Percentiles rank a stretch among this genome's conserved stretches.
Evolutionary conservation across 2,329 filamentous ascomycete genomes (phyloP).

Genomic region (Aspergillus sp.): DNA sequence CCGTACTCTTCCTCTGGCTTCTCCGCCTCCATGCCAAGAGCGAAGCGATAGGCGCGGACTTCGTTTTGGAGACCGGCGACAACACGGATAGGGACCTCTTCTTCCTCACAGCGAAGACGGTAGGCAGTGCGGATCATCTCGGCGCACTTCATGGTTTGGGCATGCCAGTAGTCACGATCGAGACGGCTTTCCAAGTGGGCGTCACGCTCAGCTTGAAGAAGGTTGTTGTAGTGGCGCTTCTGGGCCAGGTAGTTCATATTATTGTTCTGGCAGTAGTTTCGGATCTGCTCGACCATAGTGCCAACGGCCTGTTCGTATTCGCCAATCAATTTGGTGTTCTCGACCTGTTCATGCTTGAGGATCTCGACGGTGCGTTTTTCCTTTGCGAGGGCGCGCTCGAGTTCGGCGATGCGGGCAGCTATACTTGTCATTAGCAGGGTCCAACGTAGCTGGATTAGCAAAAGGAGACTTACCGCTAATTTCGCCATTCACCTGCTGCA

Average conservation of each 20-base stretch:
- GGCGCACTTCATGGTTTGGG: slow-evolving; percentile 42
- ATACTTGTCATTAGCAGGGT: neutral
- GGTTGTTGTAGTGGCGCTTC: slow-evolving; percentile 46
- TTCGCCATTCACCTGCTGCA: slow-evolving; percentile 42
- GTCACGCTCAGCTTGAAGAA: slow-evolving; percentile 47
- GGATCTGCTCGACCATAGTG: slow-evolving; percentile 46
- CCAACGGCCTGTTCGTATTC: slow-evolving; percentile 46
- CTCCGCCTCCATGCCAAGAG: slow-evolving; percentile 45
- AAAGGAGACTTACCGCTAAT: slow-evolving; percentile 29
- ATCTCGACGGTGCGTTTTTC: slow-evolving; percentile 39
- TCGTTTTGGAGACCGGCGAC: slow-evolving; percentile 45
- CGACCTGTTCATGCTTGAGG: slow-evolving; percentile 42
- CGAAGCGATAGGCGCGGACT: slow-evolving; percentile 44
- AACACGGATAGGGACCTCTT: slow-evolving; percentile 39
- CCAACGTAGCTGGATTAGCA: neutral
- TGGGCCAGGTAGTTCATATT: slow-evolving; percentile 44
- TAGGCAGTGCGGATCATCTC: slow-evolving; percentile 47
- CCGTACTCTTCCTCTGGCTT: slow-evolving; percentile 46
- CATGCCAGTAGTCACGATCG: slow-evolving; percentile 46
- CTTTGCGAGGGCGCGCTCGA: slow-evolving; percentile 44
- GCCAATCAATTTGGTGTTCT: slow-evolving; percentile 44
- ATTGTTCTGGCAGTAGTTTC: slow-evolving; percentile 47
- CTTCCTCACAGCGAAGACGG: slow-evolving; percentile 45
- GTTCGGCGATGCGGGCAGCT: slow-evolving; percentile 46
- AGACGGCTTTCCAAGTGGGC: slow-evolving; percentile 45